phyloP scores from a whole-genome alignment of 2,329 filamentous ascomycete species.

The Ascochyta pisi region DNA sequence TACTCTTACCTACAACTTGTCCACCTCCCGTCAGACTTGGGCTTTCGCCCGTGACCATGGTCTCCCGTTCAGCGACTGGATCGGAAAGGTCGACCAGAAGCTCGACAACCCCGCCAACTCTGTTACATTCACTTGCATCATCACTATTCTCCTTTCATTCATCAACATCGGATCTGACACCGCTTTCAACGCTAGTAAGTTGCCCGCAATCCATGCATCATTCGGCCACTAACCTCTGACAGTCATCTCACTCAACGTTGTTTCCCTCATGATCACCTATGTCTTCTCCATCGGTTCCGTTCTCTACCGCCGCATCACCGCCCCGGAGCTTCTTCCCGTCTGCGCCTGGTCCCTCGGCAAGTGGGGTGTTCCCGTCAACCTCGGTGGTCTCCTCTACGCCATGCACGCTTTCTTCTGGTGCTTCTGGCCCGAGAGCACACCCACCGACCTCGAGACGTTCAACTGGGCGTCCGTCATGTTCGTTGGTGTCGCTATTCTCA shows the following conservation, averaged over 20 bases:
- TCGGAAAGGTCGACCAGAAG: constrained; percentile 35
- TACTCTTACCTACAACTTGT: constrained; percentile 41
- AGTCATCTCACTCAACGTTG: constrained; percentile 51
- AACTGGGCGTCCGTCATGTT: constrained; percentile 50
- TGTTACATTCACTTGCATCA: constrained; percentile 38
- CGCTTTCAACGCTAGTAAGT: constrained; percentile 45
- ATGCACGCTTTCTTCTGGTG: constrained; percentile 51
- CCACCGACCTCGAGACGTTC: constrained; percentile 34
- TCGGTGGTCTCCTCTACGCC: constrained; percentile 46
- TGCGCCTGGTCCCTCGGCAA: constrained; percentile 50
- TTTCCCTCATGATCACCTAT: constrained; percentile 52
- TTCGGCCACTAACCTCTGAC: constrained; percentile 5
- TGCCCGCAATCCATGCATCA: too few species aligned
- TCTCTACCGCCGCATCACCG: constrained; percentile 47
- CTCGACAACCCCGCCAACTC: constrained; percentile 42
- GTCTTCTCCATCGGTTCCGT: constrained; percentile 51
- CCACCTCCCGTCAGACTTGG: constrained; percentile 45
- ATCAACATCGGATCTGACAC: constrained; percentile 48
- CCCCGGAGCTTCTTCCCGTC: constrained; percentile 47
- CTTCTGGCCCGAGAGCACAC: constrained; percentile 49
- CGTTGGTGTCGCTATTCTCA: constrained; percentile 34
- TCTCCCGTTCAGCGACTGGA: constrained; percentile 42
- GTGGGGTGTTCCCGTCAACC: constrained; percentile 49
- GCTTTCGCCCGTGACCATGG: constrained; percentile 47
- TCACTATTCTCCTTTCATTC: constrained; percentile 39